phyloP scores from a whole-genome alignment of 2,329 filamentous ascomycete genomes.

The Chrysoporthe puriensis region DNA sequence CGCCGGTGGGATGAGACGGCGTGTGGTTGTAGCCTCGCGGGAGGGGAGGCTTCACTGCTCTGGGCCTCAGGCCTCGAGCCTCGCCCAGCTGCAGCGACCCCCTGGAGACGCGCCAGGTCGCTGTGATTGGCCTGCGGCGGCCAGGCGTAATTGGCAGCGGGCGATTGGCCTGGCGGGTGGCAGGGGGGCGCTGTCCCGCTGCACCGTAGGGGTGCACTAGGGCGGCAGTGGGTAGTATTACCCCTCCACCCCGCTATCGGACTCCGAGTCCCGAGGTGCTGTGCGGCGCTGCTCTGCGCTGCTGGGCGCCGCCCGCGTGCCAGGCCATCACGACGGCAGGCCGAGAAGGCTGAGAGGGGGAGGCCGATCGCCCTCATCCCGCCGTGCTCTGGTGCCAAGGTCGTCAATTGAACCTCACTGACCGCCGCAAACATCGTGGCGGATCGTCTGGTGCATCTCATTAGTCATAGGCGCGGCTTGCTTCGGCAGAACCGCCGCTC shows the following conservation, averaged over 20 bases:
- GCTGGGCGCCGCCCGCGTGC: too few species aligned
- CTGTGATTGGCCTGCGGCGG: slow-evolving; percentile 9
- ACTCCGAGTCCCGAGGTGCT: not conserved
- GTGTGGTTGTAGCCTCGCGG: too few species aligned
- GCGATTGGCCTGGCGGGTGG: slow-evolving; percentile 9
- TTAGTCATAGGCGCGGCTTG: slow-evolving; percentile 29
- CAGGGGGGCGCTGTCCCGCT: not conserved
- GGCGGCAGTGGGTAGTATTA: not conserved
- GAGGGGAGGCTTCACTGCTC: too few species aligned
- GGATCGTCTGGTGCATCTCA: slow-evolving; percentile 8
- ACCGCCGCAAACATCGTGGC: not conserved
- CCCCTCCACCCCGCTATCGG: slow-evolving; percentile 29
- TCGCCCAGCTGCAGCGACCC: not conserved
- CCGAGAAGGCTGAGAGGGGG: not conserved
- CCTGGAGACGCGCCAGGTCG: too few species aligned
- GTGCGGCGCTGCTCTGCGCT: too few species aligned
- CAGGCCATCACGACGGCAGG: not conserved
- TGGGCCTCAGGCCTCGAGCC: not conserved
- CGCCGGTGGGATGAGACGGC: not conserved
- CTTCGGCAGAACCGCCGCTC: slow-evolving; percentile 20
- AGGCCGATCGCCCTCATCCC: not conserved
- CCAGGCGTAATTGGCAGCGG: slow-evolving; percentile 1
- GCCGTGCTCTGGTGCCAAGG: not conserved
- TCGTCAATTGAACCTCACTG: not conserved
- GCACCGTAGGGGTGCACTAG: slow-evolving; percentile 13